Percentiles rank a stretch among this genome's conserved stretches.
phyloP scores from a whole-genome alignment of 352 stramenopile genomes.

The Phytophthora kernoviae region DNA sequence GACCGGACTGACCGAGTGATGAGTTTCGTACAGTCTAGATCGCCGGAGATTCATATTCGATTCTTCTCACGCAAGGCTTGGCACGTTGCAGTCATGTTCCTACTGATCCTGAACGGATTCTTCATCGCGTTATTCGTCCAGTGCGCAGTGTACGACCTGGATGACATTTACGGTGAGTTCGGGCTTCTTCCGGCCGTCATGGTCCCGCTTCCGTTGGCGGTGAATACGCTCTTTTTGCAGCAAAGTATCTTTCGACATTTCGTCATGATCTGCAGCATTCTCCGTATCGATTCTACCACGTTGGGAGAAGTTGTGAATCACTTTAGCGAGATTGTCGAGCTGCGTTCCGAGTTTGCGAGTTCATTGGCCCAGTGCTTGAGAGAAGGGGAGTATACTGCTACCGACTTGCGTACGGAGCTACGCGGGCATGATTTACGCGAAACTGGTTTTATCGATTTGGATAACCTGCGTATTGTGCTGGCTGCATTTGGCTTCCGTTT shows the following conservation, averaged over 20 bases:
- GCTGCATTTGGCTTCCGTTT: slow-evolving; percentile 34
- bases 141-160: slow-evolving; percentile 42
- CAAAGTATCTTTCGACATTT: slow-evolving; percentile 52
- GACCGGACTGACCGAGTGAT: not conserved
- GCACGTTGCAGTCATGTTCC: slow-evolving; percentile 62
- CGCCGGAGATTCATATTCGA: slow-evolving; percentile 25
- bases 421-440: slow-evolving; percentile 13
- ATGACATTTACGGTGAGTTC: slow-evolving; percentile 19
- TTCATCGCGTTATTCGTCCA: slow-evolving; percentile 52
- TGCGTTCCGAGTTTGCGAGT: slow-evolving; percentile 39
- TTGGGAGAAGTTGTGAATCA: slow-evolving; percentile 50
- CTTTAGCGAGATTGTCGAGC: slow-evolving; percentile 47
- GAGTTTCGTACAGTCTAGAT: slow-evolving; percentile 11
- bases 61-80: slow-evolving; percentile 71
- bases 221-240: slow-evolving; percentile 54
- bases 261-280: slow-evolving; percentile 45
- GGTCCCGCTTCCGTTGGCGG: slow-evolving; percentile 28
- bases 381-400: not conserved
- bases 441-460: slow-evolving; percentile 31
- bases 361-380: slow-evolving; percentile 19
- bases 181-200: slow-evolving; percentile 20
- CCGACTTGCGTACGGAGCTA: slow-evolving; percentile 26
- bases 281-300: slow-evolving; percentile 40
- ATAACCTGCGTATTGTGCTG: slow-evolving; percentile 37
- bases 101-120: slow-evolving; percentile 64